Conservation (phyloP, 2,329 filamentous ascomycete genomes). For the Gliomastix tumulicola region DNA sequence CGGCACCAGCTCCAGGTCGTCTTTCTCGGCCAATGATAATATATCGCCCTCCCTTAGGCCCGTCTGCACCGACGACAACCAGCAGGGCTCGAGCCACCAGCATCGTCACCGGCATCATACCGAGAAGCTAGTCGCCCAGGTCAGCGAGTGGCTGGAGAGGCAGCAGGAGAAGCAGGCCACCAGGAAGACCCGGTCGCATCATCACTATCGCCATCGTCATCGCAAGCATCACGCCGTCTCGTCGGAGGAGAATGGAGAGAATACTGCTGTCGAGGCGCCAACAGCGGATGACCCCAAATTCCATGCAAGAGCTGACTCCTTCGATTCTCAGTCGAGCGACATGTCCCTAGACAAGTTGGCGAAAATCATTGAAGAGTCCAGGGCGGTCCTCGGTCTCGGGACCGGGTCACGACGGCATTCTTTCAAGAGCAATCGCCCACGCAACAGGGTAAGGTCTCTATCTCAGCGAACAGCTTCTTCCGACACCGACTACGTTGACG, state of each 20-base stretch:
- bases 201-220: too few relatives aligned
- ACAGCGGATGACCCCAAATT: too few relatives aligned
- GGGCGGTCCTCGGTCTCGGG: slow-evolving; percentile 43
- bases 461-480: slow-evolving; percentile 55
- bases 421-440: slow-evolving; percentile 27
- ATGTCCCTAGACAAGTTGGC: slow-evolving; percentile 76
- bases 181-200: too few relatives aligned
- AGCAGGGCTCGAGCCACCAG: slow-evolving; percentile 8
- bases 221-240: slow-evolving; percentile 3
- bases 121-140: slow-evolving; percentile 62
- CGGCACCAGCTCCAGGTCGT: slow-evolving; percentile 32
- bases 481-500: slow-evolving; percentile 79
- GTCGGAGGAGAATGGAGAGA: too few relatives aligned
- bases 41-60: slow-evolving; percentile 17
- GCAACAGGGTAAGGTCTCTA: slow-evolving; percentile 21
- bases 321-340: slow-evolving; percentile 60
- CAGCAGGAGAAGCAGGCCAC: slow-evolving; percentile 60
- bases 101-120: slow-evolving; percentile 30
- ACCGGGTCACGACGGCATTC: too few relatives aligned
- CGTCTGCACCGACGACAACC: slow-evolving; percentile 16
- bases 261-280: too few relatives aligned
- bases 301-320: slow-evolving; percentile 45
- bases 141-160: slow-evolving; percentile 76
- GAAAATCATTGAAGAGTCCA: slow-evolving; percentile 65
- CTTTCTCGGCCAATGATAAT: slow-evolving; percentile 32